A percentile compares a stretch with the other conserved stretches of the same genome.
Evolutionary conservation across 352 stramenopile genomes (phyloP).

Genomic region (Hyaloperonospora arabidopsidis): DNA sequence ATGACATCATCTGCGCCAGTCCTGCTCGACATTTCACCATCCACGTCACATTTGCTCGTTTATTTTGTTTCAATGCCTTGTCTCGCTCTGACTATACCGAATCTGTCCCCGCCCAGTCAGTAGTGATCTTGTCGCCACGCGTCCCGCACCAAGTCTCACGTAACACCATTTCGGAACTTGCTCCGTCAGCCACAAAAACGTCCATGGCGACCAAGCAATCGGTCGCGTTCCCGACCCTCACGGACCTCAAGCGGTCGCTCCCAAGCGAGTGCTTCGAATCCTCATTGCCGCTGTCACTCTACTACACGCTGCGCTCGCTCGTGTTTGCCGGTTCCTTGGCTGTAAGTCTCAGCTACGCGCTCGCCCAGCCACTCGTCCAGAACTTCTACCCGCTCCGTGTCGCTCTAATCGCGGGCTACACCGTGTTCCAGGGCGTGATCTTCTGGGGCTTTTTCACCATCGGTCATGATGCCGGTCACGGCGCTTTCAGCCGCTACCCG

Average conservation of each 20-base stretch:
- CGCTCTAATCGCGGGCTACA: slow-evolving; percentile 44
- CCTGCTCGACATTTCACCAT: slow-evolving; percentile 20
- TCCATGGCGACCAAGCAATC: slow-evolving; percentile 25
- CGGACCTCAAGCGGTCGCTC: slow-evolving; percentile 74
- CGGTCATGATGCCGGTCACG: slow-evolving; percentile 74
- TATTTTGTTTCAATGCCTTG: no score
- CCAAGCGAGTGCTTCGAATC: slow-evolving; percentile 68
- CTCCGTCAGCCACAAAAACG: slow-evolving; percentile 7
- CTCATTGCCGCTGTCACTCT: slow-evolving; percentile 56
- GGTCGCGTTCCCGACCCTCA: slow-evolving; percentile 68
- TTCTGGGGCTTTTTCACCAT: slow-evolving; percentile 84
- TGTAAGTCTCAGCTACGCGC: slow-evolving; percentile 35
- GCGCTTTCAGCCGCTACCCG: slow-evolving; percentile 72
- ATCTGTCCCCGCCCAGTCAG: no score
- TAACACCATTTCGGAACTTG: no score
- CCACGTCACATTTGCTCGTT: not conserved
- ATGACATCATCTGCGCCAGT: slow-evolving; percentile 14
- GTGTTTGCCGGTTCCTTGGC: slow-evolving; percentile 38
- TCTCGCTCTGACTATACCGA: no score
- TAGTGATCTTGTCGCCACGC: no score
- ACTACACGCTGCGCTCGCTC: slow-evolving; percentile 59
- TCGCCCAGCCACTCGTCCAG: slow-evolving; percentile 37
- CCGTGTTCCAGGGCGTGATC: slow-evolving; percentile 65
- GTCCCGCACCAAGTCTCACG: no score
- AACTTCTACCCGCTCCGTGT: slow-evolving; percentile 30